These are phyloP conservation scores for Paracoccidioides brasiliensis DNA, from an alignment of 2,329 filamentous ascomycete genomes.

Conservation along the genomic window DNA sequence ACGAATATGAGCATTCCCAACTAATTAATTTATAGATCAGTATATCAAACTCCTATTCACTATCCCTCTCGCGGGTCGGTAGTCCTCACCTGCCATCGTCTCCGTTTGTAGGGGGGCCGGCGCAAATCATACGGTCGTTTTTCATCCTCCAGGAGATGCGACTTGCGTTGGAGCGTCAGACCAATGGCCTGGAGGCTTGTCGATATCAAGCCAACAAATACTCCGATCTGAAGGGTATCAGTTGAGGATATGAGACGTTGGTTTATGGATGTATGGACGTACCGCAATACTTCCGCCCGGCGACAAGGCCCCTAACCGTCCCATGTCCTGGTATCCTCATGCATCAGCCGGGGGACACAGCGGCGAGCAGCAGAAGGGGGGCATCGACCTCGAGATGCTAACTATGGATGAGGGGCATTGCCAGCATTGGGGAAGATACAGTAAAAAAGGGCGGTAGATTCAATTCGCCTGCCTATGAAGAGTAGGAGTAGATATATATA, in stretches of 20 bases:
- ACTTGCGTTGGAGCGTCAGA: slow-evolving; percentile 92
- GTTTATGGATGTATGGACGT: slow-evolving; percentile 23
- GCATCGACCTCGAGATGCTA: neutral
- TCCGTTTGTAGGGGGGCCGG: slow-evolving; percentile 74
- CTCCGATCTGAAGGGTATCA: slow-evolving; percentile 57
- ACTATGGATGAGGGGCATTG: neutral
- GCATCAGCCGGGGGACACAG: slow-evolving; percentile 20
- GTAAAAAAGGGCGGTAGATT: neutral
- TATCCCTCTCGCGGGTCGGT: neutral
- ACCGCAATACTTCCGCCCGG: slow-evolving; percentile 66
- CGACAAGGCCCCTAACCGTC: slow-evolving; percentile 61
- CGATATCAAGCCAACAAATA: slow-evolving; percentile 82
- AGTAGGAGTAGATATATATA: neutral
- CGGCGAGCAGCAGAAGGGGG: slow-evolving; percentile 29
- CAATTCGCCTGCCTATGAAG: too few relatives aligned
- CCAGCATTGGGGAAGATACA: neutral
- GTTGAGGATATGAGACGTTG: neutral
- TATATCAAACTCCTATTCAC: slow-evolving; percentile 9
- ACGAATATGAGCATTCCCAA: slow-evolving; percentile 96
- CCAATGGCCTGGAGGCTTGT: slow-evolving; percentile 92
- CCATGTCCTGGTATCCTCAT: slow-evolving; percentile 41
- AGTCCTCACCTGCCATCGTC: slow-evolving; percentile 65
- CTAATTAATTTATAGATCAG: slow-evolving; percentile 19
- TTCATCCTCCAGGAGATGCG: slow-evolving; percentile 93
- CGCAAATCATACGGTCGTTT: slow-evolving; percentile 65